These are phyloP conservation scores for Serendipita sp. DNA, from an alignment of 768 basidiomycete genomes.

Conservation along the genomic window DNA sequence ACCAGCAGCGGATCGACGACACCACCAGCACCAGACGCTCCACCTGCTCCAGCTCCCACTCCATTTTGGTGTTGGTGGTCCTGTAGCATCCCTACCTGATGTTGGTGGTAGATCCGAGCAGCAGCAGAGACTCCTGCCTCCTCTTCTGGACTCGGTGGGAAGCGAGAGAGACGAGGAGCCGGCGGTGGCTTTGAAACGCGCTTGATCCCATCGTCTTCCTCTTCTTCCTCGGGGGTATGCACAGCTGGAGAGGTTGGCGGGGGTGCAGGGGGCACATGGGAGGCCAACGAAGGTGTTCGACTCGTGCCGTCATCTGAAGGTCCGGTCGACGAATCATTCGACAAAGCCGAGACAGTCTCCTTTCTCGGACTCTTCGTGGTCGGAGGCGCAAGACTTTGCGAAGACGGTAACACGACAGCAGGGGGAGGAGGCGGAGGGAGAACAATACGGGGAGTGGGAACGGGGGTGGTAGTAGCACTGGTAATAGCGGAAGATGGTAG, in stretches of 20 bases:
- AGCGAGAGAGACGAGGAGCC: neutral
- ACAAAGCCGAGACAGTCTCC: neutral
- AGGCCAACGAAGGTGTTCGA: neutral
- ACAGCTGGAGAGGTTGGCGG: neutral
- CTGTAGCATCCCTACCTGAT: neutral
- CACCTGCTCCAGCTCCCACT: neutral
- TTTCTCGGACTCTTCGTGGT: neutral
- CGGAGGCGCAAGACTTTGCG: neutral
- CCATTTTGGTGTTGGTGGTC: neutral
- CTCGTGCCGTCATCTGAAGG: neutral
- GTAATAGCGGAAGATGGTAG: neutral
- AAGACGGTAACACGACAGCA: neutral
- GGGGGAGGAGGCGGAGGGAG: too few relatives aligned
- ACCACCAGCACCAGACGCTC: neutral
- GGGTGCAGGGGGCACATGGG: neutral
- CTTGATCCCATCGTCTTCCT: slow-evolving; percentile 4
- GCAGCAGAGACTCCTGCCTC: neutral
- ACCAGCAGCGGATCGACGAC: neutral
- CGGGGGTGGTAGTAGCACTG: neutral
- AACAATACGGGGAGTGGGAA: too few relatives aligned
- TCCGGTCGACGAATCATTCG: neutral
- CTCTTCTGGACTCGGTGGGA: neutral
- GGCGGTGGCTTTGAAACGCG: neutral
- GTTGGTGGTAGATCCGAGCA: neutral
- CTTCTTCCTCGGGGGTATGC: neutral